Percentiles rank a stretch among this genome's conserved stretches.
Evolutionary conservation across 169 alveolate genomes (phyloP).

Genomic region (Neospora caninum): DNA sequence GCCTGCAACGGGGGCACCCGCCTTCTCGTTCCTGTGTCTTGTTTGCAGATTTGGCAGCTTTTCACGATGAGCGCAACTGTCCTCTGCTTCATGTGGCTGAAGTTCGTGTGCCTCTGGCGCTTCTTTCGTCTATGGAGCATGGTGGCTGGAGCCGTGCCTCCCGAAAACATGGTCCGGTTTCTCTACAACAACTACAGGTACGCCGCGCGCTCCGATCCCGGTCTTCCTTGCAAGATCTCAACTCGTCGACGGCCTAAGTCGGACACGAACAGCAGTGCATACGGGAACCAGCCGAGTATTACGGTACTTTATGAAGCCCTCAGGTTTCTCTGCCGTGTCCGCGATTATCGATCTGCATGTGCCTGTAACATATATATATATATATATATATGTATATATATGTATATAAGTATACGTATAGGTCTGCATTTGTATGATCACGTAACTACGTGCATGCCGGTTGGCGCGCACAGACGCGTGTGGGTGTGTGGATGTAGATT

Average conservation of each 20-base stretch:
- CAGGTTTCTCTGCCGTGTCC: too few relatives aligned
- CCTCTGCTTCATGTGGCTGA: conserved; percentile 79
- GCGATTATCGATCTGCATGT: background rate
- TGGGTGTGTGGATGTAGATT: too few relatives aligned
- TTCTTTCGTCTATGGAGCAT: conserved; percentile 79
- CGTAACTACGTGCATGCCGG: too few relatives aligned
- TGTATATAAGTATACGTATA: background rate
- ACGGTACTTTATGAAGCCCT: too few relatives aligned
- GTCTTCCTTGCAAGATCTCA: too few relatives aligned
- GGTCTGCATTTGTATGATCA: too few relatives aligned
- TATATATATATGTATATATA: background rate
- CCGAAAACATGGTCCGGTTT: conserved; percentile 84
- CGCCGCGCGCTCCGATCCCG: background rate
- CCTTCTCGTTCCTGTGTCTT: too few relatives aligned
- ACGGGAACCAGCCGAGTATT: too few relatives aligned
- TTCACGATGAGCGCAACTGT: conserved; percentile 60
- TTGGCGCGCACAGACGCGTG: too few relatives aligned
- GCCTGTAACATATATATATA: background rate
- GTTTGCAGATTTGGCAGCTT: background rate
- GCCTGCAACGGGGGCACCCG: too few relatives aligned
- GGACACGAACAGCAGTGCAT: too few relatives aligned
- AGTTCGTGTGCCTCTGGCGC: conserved; percentile 81
- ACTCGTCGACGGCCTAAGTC: too few relatives aligned
- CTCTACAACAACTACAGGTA: conserved; percentile 79
- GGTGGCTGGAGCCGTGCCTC: conserved; percentile 77